These are phyloP conservation scores for Botrytis squamosa DNA, from an alignment of 2,329 filamentous ascomycete species.

Conservation along the genomic window DNA sequence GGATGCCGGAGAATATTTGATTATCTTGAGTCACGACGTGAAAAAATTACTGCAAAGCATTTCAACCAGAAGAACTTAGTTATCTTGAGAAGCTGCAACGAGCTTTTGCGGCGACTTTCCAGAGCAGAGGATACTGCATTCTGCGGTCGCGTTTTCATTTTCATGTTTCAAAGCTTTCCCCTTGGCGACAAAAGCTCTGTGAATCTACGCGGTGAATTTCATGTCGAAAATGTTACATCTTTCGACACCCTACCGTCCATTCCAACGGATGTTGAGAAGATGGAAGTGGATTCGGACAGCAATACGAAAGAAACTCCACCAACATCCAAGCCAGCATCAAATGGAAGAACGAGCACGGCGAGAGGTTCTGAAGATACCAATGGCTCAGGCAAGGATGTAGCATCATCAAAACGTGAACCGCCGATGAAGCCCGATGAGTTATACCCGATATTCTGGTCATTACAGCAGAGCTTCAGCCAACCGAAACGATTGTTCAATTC, in stretches of 20 bases:
- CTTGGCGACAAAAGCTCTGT: slow-evolving; percentile 96
- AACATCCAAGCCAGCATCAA: slow-evolving; percentile 17
- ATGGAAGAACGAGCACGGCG: slow-evolving; percentile 25
- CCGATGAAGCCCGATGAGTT: slow-evolving; percentile 66
- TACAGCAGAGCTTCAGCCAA: slow-evolving; percentile 90
- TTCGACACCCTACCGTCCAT: slow-evolving; percentile 61
- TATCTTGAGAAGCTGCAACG: slow-evolving; percentile 92
- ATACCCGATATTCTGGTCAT: slow-evolving; percentile 90
- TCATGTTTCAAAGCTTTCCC: slow-evolving; percentile 96
- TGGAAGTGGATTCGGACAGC: slow-evolving; percentile 63
- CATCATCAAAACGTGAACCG: slow-evolving; percentile 41
- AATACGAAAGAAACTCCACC: slow-evolving; percentile 33
- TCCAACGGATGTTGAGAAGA: slow-evolving; percentile 49
- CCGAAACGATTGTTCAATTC: slow-evolving; percentile 78
- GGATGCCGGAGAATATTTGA: slow-evolving; percentile 91
- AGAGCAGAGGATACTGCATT: slow-evolving; percentile 96
- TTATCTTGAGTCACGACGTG: slow-evolving; percentile 88
- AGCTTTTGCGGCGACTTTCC: slow-evolving; percentile 89
- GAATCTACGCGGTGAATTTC: slow-evolving; percentile 92
- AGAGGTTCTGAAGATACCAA: slow-evolving; percentile 37
- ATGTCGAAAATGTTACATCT: slow-evolving; percentile 88
- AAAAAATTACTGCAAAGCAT: slow-evolving; percentile 77
- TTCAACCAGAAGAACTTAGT: slow-evolving; percentile 83
- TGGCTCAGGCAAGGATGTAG: slow-evolving; percentile 45
- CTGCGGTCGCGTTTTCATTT: slow-evolving; percentile 96